phyloP scores from a whole-genome alignment of 73 alveolate species.

The Tetrahymena elliotti region DNA sequence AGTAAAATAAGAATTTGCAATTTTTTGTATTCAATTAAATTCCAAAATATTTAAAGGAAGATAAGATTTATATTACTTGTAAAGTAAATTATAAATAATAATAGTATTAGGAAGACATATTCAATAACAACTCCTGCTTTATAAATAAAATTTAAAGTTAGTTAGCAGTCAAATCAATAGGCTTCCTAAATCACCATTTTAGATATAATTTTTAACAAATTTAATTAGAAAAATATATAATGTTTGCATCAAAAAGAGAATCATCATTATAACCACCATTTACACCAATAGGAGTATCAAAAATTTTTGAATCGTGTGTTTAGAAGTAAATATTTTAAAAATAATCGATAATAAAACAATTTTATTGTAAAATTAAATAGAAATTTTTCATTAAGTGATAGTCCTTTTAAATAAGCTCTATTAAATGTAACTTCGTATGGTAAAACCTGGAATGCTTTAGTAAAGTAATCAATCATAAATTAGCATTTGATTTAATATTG shows the following conservation, averaged over 20 bases:
- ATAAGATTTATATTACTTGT: neutral
- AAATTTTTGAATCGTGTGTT: neutral
- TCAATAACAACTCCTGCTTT: neutral
- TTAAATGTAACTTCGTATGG: neutral
- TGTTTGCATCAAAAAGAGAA: neutral
- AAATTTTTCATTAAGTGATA: neutral
- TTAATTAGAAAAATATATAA: neutral
- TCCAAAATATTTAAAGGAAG: neutral
- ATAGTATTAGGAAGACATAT: neutral
- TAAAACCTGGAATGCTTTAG: neutral
- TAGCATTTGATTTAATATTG: neutral
- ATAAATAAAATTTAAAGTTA: neutral
- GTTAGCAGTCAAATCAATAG: neutral
- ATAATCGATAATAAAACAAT: neutral
- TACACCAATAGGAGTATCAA: neutral
- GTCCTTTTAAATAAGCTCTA: neutral
- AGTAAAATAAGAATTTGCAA: neutral
- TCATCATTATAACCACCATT: neutral
- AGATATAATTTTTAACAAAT: neutral
- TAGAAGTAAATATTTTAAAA: neutral
- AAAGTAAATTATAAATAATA: neutral
- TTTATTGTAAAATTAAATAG: neutral
- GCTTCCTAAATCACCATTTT: neutral
- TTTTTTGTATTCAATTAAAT: neutral
- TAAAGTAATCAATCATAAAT: neutral